Conservation (phyloP, 257 asterid genomes). For the Solanum appendiculatum region DNA sequence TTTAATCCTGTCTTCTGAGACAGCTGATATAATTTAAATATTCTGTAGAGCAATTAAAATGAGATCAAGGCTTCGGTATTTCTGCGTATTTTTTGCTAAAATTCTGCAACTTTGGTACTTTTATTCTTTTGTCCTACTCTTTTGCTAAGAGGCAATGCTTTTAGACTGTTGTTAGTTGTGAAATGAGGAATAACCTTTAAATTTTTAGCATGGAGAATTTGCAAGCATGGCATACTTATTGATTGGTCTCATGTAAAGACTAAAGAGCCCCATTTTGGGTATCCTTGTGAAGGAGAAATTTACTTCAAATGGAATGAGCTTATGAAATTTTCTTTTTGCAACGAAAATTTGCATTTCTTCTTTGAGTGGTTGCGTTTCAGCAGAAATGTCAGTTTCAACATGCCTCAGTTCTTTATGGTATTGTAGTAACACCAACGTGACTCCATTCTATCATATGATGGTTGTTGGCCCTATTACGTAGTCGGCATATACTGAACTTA, state of each 20-base stretch:
- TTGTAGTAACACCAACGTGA: not conserved
- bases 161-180: not conserved
- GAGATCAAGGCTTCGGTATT: not conserved
- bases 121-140: not conserved
- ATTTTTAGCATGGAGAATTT: not conserved
- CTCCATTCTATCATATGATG: not conserved
- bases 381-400: not conserved
- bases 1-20: not conserved
- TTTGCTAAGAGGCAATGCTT: not conserved
- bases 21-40: not conserved
- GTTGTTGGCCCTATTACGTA: not conserved
- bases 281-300: not conserved
- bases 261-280: not conserved
- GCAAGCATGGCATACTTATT: not conserved
- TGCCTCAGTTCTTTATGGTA: not conserved
- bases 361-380: not conserved
- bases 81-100: not conserved
- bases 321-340: not conserved
- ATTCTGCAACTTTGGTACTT: not conserved
- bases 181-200: not conserved
- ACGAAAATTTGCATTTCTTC: not conserved
- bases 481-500: not conserved
- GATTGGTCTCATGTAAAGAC: not conserved
- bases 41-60: not conserved
- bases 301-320: not conserved